Conservation (phyloP, 1,139 yeast genomes). For the Hemisphaericaspora xylanilytica region DNA sequence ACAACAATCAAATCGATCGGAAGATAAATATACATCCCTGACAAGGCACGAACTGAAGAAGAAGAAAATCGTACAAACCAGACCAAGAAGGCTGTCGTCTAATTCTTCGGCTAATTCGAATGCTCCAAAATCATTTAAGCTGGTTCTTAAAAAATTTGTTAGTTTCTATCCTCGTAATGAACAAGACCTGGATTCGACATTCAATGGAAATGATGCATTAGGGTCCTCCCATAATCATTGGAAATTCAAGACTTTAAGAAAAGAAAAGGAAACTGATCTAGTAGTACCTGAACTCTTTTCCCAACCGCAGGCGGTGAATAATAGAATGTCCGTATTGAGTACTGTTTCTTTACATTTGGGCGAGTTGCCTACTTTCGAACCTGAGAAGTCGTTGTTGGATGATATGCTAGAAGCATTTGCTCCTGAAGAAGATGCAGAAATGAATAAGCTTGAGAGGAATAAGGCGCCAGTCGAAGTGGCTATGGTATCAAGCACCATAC, state of each 20-base stretch:
- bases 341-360: slow-evolving; percentile 14
- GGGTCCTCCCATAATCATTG: background rate
- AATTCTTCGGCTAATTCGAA: background rate
- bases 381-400: slow-evolving; percentile 32
- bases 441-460: background rate
- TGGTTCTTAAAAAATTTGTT: slow-evolving; percentile 13
- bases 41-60: background rate
- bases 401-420: slow-evolving; percentile 28
- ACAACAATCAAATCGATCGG: background rate
- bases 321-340: slow-evolving; percentile 11
- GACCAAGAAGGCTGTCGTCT: background rate
- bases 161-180: background rate
- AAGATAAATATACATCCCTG: background rate
- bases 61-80: background rate
- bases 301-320: slow-evolving; percentile 5
- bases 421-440: background rate
- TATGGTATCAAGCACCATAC: background rate
- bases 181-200: background rate
- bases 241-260: background rate
- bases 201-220: background rate
- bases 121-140: slow-evolving; percentile 15
- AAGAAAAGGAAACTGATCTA: background rate
- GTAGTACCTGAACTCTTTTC: slow-evolving; percentile 2
- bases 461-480: background rate
- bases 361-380: slow-evolving; percentile 32